Base-by-base conservation (phyloP, 495 filamentous ascomycete genomes). In the Schizothecium vesticola region DNA sequence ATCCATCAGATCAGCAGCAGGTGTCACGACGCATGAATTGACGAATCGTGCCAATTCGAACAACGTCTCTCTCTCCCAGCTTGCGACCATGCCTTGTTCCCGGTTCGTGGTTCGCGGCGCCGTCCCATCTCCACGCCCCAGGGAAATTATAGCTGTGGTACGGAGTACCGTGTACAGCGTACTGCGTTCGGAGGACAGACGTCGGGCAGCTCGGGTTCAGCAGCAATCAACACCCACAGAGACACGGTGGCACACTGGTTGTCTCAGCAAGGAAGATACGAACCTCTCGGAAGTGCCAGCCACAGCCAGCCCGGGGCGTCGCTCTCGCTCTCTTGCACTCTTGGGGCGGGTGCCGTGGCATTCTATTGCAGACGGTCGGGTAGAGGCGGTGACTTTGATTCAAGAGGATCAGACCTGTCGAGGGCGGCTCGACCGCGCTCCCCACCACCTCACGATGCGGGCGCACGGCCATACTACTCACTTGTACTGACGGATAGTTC, bases 351-450 rank as follows among this genome's bases (percentile, higher is more conserved):
- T 33, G 31, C 31, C 31, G 31, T 33, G 31, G 31, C 31, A 59
- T n/a, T 56, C n/a, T 21, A 56, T 36, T 61, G 64, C 57, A 66
- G 59, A 57, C 61, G 31, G 23, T 36, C 28, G 56, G 51, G 29
- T 51, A 51, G 31, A 66, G 65, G 65, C 65, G 65, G 65, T 66
- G 65, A 66, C 65, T 23, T 66, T 29, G 28, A 66, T 51, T 66
- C 33, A 56, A 43, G 56, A 59, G 65, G 65, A 66, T 66, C 65
- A 66, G 65, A 66, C 65, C 65, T 66, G 31, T 29, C 61, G 23
- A 36, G 22, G 19, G 57, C 65, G 65, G 65, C 65, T 66, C 65
- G 65, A 66, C 65, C 65, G 65, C 64, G 65, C 23, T 43, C 65
- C 29, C 28, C n/a, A 25, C 26, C 55, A 65, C 24, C 26, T 25